A percentile compares a stretch with the other conserved stretches of the same genome.
Conservation (phyloP, 192 early-diverging fungal genomes). For the Backusella parvicylindrica region DNA sequence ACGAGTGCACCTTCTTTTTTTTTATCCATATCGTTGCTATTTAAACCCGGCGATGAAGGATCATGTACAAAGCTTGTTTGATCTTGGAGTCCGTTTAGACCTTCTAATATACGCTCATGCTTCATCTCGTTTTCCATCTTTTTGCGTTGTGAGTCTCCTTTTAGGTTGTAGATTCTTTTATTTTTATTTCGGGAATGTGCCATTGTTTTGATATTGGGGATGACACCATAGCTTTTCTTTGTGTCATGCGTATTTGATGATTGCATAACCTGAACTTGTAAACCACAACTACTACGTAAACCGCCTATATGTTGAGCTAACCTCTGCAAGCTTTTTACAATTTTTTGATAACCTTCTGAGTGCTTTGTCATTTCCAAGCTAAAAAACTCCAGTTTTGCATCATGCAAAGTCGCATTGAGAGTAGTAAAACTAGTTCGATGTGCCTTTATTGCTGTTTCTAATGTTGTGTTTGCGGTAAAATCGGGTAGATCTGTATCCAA, state of each 20-base stretch:
- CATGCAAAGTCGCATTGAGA: constrained; percentile 47
- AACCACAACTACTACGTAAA: constrained; percentile 63
- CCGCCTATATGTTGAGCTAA: constrained; percentile 66
- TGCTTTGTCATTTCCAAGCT: constrained; percentile 48
- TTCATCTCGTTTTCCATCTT: constrained; percentile 9
- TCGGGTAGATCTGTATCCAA: constrained; percentile 48
- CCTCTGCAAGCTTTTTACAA: constrained; percentile 54
- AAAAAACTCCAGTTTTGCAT: constrained; percentile 49
- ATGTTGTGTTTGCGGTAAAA: constrained; percentile 44
- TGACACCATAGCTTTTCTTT: neutral
- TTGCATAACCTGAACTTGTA: constrained; percentile 54
- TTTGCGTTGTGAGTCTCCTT: constrained; percentile 7
- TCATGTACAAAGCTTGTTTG: constrained; percentile 9
- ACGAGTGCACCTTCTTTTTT: constrained; percentile 33
- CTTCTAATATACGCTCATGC: neutral
- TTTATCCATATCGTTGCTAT: constrained; percentile 7
- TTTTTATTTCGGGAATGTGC: neutral
- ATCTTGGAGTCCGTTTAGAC: constrained; percentile 21
- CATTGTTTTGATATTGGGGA: neutral
- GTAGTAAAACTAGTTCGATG: constrained; percentile 56
- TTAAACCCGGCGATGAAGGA: neutral
- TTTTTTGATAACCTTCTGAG: constrained; percentile 36
- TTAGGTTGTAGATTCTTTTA: neutral
- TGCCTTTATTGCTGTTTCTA: constrained; percentile 52
- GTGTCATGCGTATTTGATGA: neutral